Base-by-base conservation (phyloP, 305 asterid species). In the Solanum hybrid region DNA sequence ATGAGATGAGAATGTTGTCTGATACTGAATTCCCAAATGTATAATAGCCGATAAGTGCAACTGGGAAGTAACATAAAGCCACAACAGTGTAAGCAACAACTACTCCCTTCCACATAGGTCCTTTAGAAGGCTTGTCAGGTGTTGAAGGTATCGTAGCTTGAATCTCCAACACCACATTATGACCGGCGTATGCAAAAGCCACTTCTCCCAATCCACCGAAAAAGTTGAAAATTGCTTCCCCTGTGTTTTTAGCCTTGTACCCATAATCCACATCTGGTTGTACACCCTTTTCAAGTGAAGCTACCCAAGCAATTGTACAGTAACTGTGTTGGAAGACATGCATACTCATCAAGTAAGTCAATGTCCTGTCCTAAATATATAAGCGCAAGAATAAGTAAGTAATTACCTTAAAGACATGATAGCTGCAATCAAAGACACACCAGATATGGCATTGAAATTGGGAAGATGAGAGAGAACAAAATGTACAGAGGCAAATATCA, bases 81-180 rank as follows among this genome's bases (percentile, higher is more conserved):
- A 95, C 97, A 32, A 95, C 57, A 24, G 93, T 89, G 81, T 95
- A 95, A 33, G 98, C 98, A 79, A 95, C 94, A 14, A 95, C 12
- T 29, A 95, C 98, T 33, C 98, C 97, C 79, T 75, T 95, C 98
- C 97, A 94, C 98, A 94, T 95, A 7, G 96, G 93, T 75, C 79
- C 90, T 92, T 95, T 95, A 2, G 95, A 95, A 37, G 96, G 98
- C 91, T 91, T 94, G 82, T 94, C 97, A 6, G 96, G 95, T 17
- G 96, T 92, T 2, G 97, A 94, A 88, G 95, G 96, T 70, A 95
- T 93, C 1, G 96, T 95, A 32, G 97, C 98, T 91, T 95, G 97
- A 86, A 95, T 95, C 88, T 95, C 96, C 90, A 95, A 73, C 34
- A 95, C 97, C 85, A 94, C 96, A 89, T 93, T 95, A 83, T 95